Conservation (phyloP, 805 yeast species). For the Ogataea pilisensis region DNA sequence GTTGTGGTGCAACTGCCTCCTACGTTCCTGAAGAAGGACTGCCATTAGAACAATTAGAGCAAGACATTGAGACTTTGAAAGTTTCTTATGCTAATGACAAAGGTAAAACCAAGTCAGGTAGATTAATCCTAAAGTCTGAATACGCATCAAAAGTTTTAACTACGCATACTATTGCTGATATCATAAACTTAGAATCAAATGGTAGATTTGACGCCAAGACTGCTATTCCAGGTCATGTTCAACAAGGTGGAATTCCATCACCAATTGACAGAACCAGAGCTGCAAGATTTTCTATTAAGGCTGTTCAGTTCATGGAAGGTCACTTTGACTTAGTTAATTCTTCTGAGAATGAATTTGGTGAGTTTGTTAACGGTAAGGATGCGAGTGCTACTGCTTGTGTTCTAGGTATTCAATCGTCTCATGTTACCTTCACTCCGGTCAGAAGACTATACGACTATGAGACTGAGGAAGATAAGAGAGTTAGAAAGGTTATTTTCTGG, state of each 20-base stretch:
- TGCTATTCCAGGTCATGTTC: constrained; percentile 84
- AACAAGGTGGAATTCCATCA: constrained; percentile 77
- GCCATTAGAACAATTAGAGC: constrained; percentile 53
- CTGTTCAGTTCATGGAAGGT: constrained; percentile 65
- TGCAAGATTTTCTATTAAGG: constrained; percentile 64
- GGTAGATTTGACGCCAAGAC: constrained; percentile 73
- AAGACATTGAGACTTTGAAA: constrained; percentile 59
- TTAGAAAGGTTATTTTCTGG: constrained; percentile 92
- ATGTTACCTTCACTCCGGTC: constrained; percentile 68
- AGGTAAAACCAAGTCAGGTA: constrained; percentile 67
- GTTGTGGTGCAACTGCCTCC: constrained; percentile 69
- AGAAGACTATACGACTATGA: constrained; percentile 80
- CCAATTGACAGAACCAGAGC: constrained; percentile 76
- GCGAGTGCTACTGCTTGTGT: constrained; percentile 65
- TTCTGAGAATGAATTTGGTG: constrained; percentile 28
- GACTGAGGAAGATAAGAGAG: constrained; percentile 73
- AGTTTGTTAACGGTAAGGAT: constrained; percentile 22
- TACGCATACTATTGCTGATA: constrained; percentile 66
- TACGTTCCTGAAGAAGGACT: constrained; percentile 75
- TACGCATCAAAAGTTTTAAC: constrained; percentile 65
- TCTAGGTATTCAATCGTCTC: constrained; percentile 76
- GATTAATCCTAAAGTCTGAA: constrained; percentile 62
- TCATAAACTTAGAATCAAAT: constrained; percentile 57
- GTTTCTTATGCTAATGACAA: constrained; percentile 56
- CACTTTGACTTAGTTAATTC: constrained; percentile 14